Base-by-base conservation (phyloP, 768 basidiomycete species). In the Tylopilus sp. region DNA sequence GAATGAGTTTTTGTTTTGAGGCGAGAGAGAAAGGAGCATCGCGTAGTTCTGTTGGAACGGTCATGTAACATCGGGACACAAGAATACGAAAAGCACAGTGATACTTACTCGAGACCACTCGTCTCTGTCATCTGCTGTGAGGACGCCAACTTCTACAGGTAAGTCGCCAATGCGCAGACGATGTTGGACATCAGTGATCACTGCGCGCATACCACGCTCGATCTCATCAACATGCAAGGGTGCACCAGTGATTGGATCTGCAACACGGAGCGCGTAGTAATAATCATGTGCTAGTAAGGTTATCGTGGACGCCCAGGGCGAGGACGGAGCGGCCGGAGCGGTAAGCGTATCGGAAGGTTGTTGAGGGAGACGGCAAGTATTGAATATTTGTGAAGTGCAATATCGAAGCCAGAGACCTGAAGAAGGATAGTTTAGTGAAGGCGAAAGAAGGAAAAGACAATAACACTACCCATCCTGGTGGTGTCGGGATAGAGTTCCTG, bases 81-180 rank as follows among this genome's bases (percentile, higher is more conserved):
- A 6, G 20, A 6, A 20, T 8, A 22, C 8, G 3, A 41, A 40
- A n/a, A 22, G 8, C 18, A 17, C 21, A 7, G 20, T 28, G 22
- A 38, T 17, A 59, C 80, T 51, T 67, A 92, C 91, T 63, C 79
- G 71, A 11, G 87, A 78, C 95, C 95, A 97, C 11, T 65, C 72
- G 67, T 95, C 90, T 54, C 95, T 76, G 22, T 86, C 77, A 62
- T 95, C 91, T 3, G 87, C 83, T 21, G 83, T 90, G 40, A 97
- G 72, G 0, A 84, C 75, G 8, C 89, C 85, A 5, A 97, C 73
- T 23, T 79, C 76, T 3, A 81, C 66, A 0, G 87, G 76, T 12
- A 58, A 67, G 52, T 91, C 86, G 3, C 85, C 85, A 0, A 59
- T 67, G 4, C 69, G 66, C 7, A 75, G 67, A 31, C 84, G 76